Evolutionary conservation across 768 basidiomycete genomes (phyloP), one percentile per base, ranked within the genome.

Genomic region (Lactarius psammicola): DNA sequence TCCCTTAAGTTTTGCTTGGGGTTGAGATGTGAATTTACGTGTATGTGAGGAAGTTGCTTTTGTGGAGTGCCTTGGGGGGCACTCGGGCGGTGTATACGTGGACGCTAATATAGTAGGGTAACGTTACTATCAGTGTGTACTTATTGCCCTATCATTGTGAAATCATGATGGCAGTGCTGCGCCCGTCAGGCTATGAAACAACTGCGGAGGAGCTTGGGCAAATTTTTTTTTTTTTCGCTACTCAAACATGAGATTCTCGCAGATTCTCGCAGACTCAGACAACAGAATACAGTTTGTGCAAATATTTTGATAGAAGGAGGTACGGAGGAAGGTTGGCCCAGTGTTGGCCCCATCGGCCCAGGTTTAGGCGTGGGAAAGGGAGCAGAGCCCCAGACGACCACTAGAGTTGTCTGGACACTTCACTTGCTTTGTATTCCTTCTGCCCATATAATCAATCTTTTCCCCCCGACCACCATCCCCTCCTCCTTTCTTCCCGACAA

Each of bases 391-490:
- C 46, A 49, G 46, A 26, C 26, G 23, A 49, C 23, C 1, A 51
- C 23, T 51, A 13, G 49, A 51, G 17, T 13, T 26, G 23, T 51
- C 49, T 26, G 26, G 49, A 51, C 33, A 34, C 11, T 9, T n/a
- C 17, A 23, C 34, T 15, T 5, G 20, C n/a, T 57, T 34, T 57
- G 46, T 36, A 34, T 36, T 56, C 54, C 54, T 4, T n/a, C n/a
- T n/a, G n/a, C n/a, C n/a, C n/a, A n/a, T 23, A 7, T 26, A 44
- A 38, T 51, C 34, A 3, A 31, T 49, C 38, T 26, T 36, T 33
- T 56, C 26, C 55, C 9, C 55, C 30, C 44, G 18, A 61, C 59
- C 34, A 51, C 59, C 65, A 57, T 18, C 36, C 44, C 34, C 38
- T 38, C 28, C n/a, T 18, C 10, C 40, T 18, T 49, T 0, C 31